Conservation (phyloP, 2,329 filamentous ascomycete genomes). For the Cytospora chrysosperma region DNA sequence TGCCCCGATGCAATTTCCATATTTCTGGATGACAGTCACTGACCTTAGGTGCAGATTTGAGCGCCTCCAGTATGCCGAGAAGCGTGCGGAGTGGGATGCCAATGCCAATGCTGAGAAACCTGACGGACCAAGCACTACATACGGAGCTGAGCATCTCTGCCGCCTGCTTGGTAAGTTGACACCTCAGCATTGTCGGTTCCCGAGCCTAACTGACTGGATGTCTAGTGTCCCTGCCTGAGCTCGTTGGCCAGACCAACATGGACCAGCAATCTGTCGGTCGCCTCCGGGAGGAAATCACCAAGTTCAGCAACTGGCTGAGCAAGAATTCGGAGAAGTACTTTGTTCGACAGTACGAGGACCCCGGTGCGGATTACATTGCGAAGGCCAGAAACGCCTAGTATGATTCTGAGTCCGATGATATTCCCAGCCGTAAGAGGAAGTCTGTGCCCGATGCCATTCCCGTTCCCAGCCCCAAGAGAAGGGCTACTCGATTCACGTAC, state of each 20-base stretch:
- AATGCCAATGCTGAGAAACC: constrained; percentile 53
- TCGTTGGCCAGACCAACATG: constrained; percentile 98
- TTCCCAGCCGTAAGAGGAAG: background rate
- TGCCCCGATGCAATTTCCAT: background rate
- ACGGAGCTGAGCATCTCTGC: constrained; percentile 88
- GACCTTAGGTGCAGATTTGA: constrained; percentile 65
- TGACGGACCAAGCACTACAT: constrained; percentile 69
- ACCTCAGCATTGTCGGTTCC: background rate
- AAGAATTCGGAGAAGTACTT: constrained; percentile 79
- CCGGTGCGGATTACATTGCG: constrained; percentile 69
- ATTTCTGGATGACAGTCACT: background rate
- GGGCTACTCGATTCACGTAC: background rate
- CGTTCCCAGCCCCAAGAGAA: background rate
- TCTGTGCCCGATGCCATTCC: background rate
- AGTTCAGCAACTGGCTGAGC: constrained; percentile 82
- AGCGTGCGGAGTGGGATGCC: constrained; percentile 68
- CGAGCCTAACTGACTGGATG: background rate
- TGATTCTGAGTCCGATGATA: background rate
- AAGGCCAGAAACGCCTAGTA: constrained; percentile 44
- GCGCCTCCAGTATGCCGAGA: constrained; percentile 79
- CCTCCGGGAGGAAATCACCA: constrained; percentile 82
- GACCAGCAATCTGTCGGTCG: constrained; percentile 86
- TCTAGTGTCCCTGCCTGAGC: constrained; percentile 83
- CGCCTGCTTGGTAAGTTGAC: constrained; percentile 76
- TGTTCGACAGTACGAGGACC: constrained; percentile 70